Evolutionary conservation across 495 filamentous ascomycete genomes (phyloP), one percentile per base, ranked within the genome.

Genomic region (Ascodesmis nigricans): DNA sequence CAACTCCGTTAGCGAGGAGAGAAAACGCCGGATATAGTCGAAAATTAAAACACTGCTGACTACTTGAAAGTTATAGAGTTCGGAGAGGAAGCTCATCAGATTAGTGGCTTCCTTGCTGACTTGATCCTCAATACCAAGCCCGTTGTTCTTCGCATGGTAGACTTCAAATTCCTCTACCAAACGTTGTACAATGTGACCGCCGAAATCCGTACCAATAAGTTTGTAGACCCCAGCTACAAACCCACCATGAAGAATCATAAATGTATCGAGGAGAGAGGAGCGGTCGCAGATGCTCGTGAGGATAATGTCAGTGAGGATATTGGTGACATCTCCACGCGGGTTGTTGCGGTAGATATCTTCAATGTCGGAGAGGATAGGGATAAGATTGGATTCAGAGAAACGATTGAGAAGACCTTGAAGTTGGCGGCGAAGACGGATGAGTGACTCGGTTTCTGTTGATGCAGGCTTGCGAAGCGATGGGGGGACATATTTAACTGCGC

Each of bases 11-110:
- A 92, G 63, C 1, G 74, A 64, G 15, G 57, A 53, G 9, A 95
- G 54, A 33, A 87, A 82, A 2, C 77, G 45, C 16, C 74, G 73
- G 43, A 93, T 69, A 42, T 82, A 91, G 49, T 93, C 87, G 47
- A 90, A 95, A 7, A 93, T 63, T 16, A 95, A 56, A 22, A 71
- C 73, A 41, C 70, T 72, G 18, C 78, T 73, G 30, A 93, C 65
- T 7, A 93, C 63, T 41, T 91, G 78, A 50, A 97, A 87, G 40
- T 73, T 84, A 55, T 95, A 95, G 3, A 95, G 60, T 42, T 83
- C 69, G 0, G 79, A 69, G n/a, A 93, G 56, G 23, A 95, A 64
- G 13, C 75, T 75, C 16, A 91, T 68, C 26, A 95, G 53, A 54
- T 97, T 93, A 25, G 69, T 64, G 7, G 61, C 55, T 41, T 80